These are phyloP conservation scores for Magnolia kwangsiensis DNA, from an alignment of 164 flowering plant species.

Conservation along the genomic window DNA sequence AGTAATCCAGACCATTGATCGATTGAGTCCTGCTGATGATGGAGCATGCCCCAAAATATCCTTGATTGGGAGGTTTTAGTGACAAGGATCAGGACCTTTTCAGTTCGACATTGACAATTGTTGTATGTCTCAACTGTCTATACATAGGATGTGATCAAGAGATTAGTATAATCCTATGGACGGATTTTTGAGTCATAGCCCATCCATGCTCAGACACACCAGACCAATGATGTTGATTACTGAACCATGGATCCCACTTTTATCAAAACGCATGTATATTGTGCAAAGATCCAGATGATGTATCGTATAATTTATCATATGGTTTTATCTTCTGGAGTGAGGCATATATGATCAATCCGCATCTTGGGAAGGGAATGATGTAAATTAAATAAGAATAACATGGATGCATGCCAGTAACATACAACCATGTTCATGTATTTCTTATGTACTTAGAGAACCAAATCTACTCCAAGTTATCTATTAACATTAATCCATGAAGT, in stretches of 20 bases:
- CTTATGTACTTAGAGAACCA: neutral
- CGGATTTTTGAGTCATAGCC: neutral
- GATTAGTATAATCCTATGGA: neutral
- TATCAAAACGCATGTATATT: too few relatives aligned
- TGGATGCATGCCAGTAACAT: too few relatives aligned
- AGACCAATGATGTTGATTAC: neutral
- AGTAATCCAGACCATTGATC: too few relatives aligned
- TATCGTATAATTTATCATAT: too few relatives aligned
- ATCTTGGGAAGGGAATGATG: neutral
- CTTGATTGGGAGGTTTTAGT: neutral
- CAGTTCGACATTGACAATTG: neutral
- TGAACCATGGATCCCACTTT: neutral
- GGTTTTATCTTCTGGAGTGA: neutral
- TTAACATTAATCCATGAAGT: neutral
- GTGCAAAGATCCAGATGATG: neutral
- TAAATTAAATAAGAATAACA: too few relatives aligned
- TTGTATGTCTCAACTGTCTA: neutral
- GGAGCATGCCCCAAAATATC: neutral
- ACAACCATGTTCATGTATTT: too few relatives aligned
- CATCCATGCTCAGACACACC: neutral
- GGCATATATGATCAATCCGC: neutral
- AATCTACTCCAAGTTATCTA: neutral
- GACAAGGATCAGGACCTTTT: neutral
- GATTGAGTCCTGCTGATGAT: neutral
- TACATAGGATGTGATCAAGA: neutral